Percentiles rank a stretch among this genome's conserved stretches.
phyloP scores from a whole-genome alignment of 2,329 filamentous ascomycete species.

The Arthrobotrys entomopaga region DNA sequence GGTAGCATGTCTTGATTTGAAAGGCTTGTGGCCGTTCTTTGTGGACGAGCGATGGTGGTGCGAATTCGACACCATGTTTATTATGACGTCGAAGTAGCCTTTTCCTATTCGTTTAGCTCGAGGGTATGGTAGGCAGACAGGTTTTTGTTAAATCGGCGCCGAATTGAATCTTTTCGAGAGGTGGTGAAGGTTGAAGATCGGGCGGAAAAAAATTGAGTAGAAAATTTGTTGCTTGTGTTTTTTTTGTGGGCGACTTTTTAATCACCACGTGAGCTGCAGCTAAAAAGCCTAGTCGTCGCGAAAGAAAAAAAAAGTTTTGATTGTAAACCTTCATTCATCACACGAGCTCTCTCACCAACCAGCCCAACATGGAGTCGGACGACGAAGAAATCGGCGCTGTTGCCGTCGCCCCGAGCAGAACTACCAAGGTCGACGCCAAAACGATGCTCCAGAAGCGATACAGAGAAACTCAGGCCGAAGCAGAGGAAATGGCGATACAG shows the following conservation, averaged over 20 bases:
- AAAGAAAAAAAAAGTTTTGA: conserved; percentile 40
- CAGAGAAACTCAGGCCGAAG: conserved; percentile 32
- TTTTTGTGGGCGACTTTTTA: conserved; percentile 50
- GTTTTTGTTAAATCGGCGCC: background rate
- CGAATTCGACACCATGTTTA: conserved; percentile 58
- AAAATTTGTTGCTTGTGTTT: conserved; percentile 56
- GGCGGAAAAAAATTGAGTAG: conserved; percentile 26
- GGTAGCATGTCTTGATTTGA: conserved; percentile 89
- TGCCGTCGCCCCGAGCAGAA: conserved; percentile 28
- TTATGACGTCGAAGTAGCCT: background rate
- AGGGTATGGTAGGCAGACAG: conserved; percentile 1
- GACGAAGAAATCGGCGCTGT: conserved; percentile 42
- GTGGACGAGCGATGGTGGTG: conserved; percentile 95
- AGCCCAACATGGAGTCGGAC: conserved; percentile 40
- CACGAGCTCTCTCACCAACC: conserved; percentile 12
- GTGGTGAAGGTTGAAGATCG: background rate
- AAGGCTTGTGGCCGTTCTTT: conserved; percentile 86
- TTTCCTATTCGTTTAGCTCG: conserved; percentile 2
- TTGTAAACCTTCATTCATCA: conserved; percentile 16
- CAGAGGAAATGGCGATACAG: conserved; percentile 58
- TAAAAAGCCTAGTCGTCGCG: conserved; percentile 49
- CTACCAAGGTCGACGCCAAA: conserved; percentile 63
- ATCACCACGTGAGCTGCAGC: conserved; percentile 53
- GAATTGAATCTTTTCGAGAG: background rate
- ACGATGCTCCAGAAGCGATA: conserved; percentile 59